Evolutionary conservation across 2,329 filamentous ascomycete genomes (phyloP).

Genomic region (Lachnellula subtilissima): DNA sequence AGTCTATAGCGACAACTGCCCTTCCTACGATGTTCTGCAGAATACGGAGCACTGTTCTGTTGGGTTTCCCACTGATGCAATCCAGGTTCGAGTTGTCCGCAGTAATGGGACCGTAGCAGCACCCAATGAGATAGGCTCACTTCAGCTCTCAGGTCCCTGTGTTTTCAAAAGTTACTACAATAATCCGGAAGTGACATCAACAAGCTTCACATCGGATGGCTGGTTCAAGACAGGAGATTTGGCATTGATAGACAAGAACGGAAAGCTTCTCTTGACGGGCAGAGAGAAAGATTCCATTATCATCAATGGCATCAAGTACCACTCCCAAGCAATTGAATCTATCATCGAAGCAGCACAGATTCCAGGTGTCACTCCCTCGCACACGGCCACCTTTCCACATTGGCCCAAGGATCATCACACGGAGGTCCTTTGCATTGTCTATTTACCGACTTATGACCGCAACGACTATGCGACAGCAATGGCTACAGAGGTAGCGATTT

Average conservation of each 20-base stretch:
- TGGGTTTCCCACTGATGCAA: constrained; percentile 36
- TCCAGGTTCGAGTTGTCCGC: constrained; percentile 36
- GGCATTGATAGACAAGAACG: constrained; percentile 32
- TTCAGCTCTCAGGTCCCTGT: constrained; percentile 37
- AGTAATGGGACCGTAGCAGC: constrained; percentile 6
- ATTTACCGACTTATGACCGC: constrained; percentile 30
- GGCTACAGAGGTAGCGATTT: constrained; percentile 23
- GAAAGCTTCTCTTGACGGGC: constrained; percentile 35
- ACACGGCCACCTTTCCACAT: constrained; percentile 37
- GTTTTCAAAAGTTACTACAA: constrained; percentile 50
- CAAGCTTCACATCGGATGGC: constrained; percentile 48
- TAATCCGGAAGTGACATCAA: constrained; percentile 45
- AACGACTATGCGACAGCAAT: constrained; percentile 24
- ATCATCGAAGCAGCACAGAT: constrained; percentile 34
- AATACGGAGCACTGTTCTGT: constrained; percentile 33
- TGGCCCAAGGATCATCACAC: constrained; percentile 30
- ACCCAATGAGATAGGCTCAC: constrained; percentile 20
- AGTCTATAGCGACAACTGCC: constrained; percentile 39
- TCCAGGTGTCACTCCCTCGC: constrained; percentile 24
- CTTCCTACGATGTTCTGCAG: constrained; percentile 34
- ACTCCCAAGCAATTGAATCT: constrained; percentile 35
- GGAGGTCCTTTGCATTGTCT: constrained; percentile 38
- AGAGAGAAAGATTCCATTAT: constrained; percentile 41
- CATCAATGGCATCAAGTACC: constrained; percentile 44
- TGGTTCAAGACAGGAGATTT: constrained; percentile 42